Conservation (phyloP, 129 eudicot genomes). For the Oenanthe sinensis region DNA sequence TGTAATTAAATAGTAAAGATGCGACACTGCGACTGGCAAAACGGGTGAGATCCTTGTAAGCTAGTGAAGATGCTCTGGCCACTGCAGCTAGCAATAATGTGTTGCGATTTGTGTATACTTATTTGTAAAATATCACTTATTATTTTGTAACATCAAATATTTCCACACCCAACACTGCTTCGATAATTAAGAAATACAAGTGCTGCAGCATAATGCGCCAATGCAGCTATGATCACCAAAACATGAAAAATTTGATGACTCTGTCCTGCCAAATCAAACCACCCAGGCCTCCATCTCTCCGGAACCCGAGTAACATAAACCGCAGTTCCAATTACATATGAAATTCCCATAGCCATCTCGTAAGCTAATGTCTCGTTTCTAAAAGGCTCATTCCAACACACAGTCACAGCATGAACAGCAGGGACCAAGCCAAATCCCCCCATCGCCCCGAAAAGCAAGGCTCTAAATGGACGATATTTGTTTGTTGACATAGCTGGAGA, state of each 20-base stretch:
- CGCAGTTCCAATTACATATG: constrained; percentile 69
- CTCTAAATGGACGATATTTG: constrained; percentile 57
- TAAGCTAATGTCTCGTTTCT: constrained; percentile 51
- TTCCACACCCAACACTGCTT: constrained; percentile 34
- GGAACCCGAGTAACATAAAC: constrained; percentile 73
- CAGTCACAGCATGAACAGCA: constrained; percentile 48
- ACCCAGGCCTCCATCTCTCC: constrained; percentile 88
- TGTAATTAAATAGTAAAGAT: too few species aligned
- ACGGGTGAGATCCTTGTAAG: neutral
- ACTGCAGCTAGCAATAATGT: neutral
- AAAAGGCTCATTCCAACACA: constrained; percentile 73
- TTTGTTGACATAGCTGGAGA: constrained; percentile 67
- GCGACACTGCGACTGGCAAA: too few species aligned
- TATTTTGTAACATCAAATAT: neutral
- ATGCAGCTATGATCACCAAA: constrained; percentile 79
- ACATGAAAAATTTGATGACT: constrained; percentile 88
- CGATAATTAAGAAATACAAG: constrained; percentile 46
- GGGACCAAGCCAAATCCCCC: constrained; percentile 82
- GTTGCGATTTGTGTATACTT: neutral
- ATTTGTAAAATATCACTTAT: neutral
- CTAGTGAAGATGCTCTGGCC: neutral
- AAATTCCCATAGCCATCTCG: constrained; percentile 65
- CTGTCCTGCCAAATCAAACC: constrained; percentile 89
- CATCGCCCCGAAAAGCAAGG: constrained; percentile 68
- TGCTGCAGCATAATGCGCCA: constrained; percentile 92